phyloP scores from a whole-genome alignment of 129 eudicot species.

The Saposhnikovia divaricata region DNA sequence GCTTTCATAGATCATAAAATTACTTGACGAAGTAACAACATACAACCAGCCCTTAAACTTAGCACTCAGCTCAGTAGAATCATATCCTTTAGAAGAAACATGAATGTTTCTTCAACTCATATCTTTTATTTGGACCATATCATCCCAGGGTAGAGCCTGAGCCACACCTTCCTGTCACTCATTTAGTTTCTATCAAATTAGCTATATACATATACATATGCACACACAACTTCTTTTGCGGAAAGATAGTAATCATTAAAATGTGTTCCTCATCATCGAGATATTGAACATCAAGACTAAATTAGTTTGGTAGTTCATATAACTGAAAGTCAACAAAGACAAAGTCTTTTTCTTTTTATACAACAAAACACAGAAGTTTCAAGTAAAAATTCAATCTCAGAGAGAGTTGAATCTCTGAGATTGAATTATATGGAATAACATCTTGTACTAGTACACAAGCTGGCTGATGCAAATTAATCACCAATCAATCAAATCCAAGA shows the following conservation, averaged over 20 bases:
- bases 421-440: not conserved
- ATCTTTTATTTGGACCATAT: not conserved
- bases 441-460: not conserved
- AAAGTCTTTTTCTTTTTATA: not conserved
- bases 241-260: not conserved
- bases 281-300: not conserved
- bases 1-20: too few relatives aligned
- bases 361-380: not conserved
- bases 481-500: conserved; percentile 3
- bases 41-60: not conserved
- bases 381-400: not conserved
- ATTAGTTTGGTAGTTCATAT: not conserved
- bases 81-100: too few relatives aligned
- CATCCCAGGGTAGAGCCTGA: not conserved
- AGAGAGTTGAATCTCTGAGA: not conserved
- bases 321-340: not conserved
- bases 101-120: not conserved
- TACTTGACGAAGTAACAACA: not conserved
- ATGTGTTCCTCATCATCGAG: not conserved
- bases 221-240: not conserved
- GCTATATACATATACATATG: too few relatives aligned
- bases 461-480: not conserved
- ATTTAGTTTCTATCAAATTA: not conserved
- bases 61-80: not conserved
- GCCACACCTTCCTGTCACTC: not conserved